Evolutionary conservation across 2,329 filamentous ascomycete species (phyloP), one percentile per base, ranked within the genome.

Genomic region (Pseudogymnoascus verrucosus): DNA sequence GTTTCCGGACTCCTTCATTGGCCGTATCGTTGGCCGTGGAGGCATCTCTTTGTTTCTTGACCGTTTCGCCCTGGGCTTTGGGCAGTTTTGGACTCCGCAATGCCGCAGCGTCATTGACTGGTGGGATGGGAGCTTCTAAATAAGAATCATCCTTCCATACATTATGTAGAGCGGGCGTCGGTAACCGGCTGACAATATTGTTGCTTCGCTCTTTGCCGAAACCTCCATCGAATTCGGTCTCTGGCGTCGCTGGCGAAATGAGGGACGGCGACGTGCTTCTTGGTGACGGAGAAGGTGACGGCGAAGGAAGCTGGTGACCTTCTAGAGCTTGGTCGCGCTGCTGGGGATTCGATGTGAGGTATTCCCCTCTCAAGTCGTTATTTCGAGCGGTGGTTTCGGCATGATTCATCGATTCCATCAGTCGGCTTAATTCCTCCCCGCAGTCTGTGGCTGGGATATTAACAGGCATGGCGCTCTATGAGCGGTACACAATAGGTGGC

Each of bases 1-100:
- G 76, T 39, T 82, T 80, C 63, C 82, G 78, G 57, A 85, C 74
- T 59, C 75, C 78, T 65, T 79, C 80, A 44, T 75, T 62, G 21
- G 28, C 65, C 51, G 4, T 36, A 61, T 61, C 59, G 34, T 61
- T 61, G 14, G 36, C 11, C 39, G 14, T 19, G 19, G 59, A 40
- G 16, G n/a, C n/a, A 14, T 69, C 71, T 36, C 68, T 65, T 23
- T 65, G 65, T 42, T 67, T 71, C 26, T 64, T 66, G 28, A 63
- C 19, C 54, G 66, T 69, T 61, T 72, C 69, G 62, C 72, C 72
- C 10, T 68, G 70, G 37, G 73, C 70, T 61, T 70, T 68, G 65
- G 70, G 66, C 26, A 71, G 68, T 16, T 71, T 68, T 65, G 69
- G 67, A 5, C 62, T 60, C 12, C 67, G 66, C 10, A 68, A 36